These are phyloP conservation scores for Populus hybrid DNA, from an alignment of 441 rosid species.

Conservation along the genomic window DNA sequence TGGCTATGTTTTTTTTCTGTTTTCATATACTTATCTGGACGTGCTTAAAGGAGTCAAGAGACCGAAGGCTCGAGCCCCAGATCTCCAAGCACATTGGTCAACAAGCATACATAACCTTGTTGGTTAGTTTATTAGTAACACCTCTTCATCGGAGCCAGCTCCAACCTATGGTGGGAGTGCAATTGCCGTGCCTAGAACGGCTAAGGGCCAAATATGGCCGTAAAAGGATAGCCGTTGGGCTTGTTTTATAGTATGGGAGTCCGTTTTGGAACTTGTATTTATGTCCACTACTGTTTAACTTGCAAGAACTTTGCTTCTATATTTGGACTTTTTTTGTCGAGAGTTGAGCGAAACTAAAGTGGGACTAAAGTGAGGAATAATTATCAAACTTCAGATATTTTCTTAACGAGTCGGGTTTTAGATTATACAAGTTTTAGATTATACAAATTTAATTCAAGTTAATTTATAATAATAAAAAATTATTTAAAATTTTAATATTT, in stretches of 20 bases:
- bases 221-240: not conserved
- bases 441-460: no score
- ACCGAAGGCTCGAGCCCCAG: constrained; percentile 35
- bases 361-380: no score
- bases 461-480: no score
- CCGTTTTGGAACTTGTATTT: constrained; percentile 29
- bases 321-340: no score
- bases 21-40: not conserved
- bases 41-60: constrained; percentile 17
- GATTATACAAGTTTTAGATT: no score
- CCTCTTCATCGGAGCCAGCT: not conserved
- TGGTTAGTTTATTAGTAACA: no score
- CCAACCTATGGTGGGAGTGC: constrained; percentile 8
- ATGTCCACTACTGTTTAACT: constrained; percentile 19
- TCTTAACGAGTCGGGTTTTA: no score
- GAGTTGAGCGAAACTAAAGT: no score
- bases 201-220: constrained; percentile 3
- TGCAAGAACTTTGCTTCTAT: not conserved
- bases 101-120: not conserved
- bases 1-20: not conserved
- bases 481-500: no score
- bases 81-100: constrained; percentile 26
- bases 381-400: no score
- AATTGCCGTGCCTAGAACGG: constrained; percentile 29
- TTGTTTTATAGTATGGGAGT: not conserved